A percentile compares a stretch with the other conserved stretches of the same genome.
These are phyloP conservation scores for Macadamia tetraphylla DNA, from an alignment of 164 flowering plant species.

Conservation along the genomic window DNA sequence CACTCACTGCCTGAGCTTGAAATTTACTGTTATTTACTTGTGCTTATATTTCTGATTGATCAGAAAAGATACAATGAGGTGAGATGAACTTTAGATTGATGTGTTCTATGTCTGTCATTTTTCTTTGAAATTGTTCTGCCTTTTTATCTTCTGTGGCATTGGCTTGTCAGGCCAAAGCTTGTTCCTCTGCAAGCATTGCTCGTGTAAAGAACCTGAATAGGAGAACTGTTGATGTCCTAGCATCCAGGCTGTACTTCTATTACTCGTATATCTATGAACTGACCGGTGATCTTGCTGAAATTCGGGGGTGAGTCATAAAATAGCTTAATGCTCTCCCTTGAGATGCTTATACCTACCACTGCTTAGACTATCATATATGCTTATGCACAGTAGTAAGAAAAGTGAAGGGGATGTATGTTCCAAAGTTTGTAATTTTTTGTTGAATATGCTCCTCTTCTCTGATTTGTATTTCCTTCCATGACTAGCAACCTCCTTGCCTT, in stretches of 20 bases:
- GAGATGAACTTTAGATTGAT: not conserved
- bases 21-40: slow-evolving; percentile 76
- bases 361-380: not conserved
- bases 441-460: not conserved
- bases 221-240: slow-evolving; percentile 86
- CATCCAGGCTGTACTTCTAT: slow-evolving; percentile 81
- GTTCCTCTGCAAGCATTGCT: slow-evolving; percentile 76
- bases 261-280: slow-evolving; percentile 86
- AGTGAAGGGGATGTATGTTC: too few relatives aligned
- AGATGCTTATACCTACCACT: not conserved
- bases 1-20: slow-evolving; percentile 82
- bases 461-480: slow-evolving; percentile 4
- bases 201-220: slow-evolving; percentile 73
- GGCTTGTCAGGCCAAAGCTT: slow-evolving; percentile 73
- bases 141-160: not conserved
- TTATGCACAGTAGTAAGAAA: too few relatives aligned
- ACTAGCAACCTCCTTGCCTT: slow-evolving; percentile 75
- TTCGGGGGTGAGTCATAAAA: slow-evolving; percentile 64
- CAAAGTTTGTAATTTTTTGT: not conserved
- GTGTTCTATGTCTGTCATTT: not conserved
- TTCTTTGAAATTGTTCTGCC: not conserved
- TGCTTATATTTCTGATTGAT: slow-evolving; percentile 79
- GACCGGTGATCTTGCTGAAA: slow-evolving; percentile 91
- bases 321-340: not conserved
- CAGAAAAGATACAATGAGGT: slow-evolving; percentile 82